phyloP scores from a whole-genome alignment of 306 rosid species.

The Vachellia pachyceras region DNA sequence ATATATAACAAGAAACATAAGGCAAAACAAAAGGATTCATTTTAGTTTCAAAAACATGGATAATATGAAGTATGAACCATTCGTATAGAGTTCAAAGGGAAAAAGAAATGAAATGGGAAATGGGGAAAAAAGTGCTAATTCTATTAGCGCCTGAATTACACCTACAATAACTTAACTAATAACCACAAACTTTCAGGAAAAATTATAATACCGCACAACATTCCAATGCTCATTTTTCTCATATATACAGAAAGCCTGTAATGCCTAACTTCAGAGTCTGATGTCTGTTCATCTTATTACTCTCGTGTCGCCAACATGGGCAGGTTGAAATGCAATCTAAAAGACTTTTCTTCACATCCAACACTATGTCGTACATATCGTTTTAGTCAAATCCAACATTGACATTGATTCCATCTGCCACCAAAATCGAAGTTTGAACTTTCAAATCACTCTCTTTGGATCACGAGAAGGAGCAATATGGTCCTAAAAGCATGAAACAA shows the following conservation, averaged over 20 bases:
- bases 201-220: constrained; percentile 41
- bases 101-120: background rate
- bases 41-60: background rate
- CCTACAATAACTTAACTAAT: constrained; percentile 38
- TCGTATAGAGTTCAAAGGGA: background rate
- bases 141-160: constrained; percentile 46
- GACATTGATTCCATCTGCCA: constrained; percentile 22
- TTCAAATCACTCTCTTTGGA: constrained; percentile 72
- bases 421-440: constrained; percentile 34
- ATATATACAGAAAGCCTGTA: constrained; percentile 28
- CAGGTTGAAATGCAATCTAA: constrained; percentile 33
- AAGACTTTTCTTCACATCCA: constrained; percentile 31
- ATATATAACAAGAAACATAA: background rate
- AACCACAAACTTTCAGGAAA: constrained; percentile 30
- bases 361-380: background rate
- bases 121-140: background rate
- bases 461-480: constrained; percentile 86
- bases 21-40: background rate
- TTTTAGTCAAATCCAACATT: constrained; percentile 15
- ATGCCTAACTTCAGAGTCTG: constrained; percentile 40
- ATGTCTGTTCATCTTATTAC: constrained; percentile 38
- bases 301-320: constrained; percentile 37
- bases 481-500: constrained; percentile 66
- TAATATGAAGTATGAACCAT: background rate
- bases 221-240: constrained; percentile 43